phyloP scores from a whole-genome alignment of 192 early-diverging fungal genomes.

The Allomyces javanicus region DNA sequence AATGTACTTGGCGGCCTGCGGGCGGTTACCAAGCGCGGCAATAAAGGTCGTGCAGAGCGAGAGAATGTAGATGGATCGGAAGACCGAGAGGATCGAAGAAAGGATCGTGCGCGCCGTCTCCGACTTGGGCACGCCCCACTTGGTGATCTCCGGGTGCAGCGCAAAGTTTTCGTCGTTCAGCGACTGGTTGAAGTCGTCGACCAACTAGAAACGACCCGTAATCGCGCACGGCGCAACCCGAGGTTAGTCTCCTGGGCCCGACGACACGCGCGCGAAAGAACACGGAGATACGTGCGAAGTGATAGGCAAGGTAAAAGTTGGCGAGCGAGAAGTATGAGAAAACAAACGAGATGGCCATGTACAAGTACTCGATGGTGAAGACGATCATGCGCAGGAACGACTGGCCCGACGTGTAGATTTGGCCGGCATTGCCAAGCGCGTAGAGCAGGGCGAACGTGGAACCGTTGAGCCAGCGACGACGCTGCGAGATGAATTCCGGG shows the following conservation, averaged over 20 bases:
- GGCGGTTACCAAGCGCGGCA: slow-evolving; percentile 20
- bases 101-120: slow-evolving; percentile 18
- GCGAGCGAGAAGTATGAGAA: slow-evolving; percentile 40
- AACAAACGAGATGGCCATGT: slow-evolving; percentile 40
- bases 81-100: slow-evolving; percentile 16
- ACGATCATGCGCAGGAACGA: slow-evolving; percentile 33
- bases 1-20: slow-evolving; percentile 1
- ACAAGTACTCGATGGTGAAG: slow-evolving; percentile 44
- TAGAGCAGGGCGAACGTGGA: slow-evolving; percentile 67
- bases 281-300: slow-evolving; percentile 11
- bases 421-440: slow-evolving; percentile 34
- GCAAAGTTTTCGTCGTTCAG: slow-evolving; percentile 10
- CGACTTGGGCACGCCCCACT: slow-evolving; percentile 18
- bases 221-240: no score
- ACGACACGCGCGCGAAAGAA: no score
- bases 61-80: slow-evolving; percentile 28
- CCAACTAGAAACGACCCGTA: not conserved
- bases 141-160: not conserved
- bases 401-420: slow-evolving; percentile 49
- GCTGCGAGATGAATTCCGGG: slow-evolving; percentile 56
- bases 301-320: slow-evolving; percentile 42
- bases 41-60: slow-evolving; percentile 24
- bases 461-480: slow-evolving; percentile 65
- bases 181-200: slow-evolving; percentile 15
- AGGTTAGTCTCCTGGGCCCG: no score